Percentiles rank a stretch among this genome's conserved stretches.
Evolutionary conservation across 441 rosid genomes (phyloP).

Genomic region (Corymbia calophylla): DNA sequence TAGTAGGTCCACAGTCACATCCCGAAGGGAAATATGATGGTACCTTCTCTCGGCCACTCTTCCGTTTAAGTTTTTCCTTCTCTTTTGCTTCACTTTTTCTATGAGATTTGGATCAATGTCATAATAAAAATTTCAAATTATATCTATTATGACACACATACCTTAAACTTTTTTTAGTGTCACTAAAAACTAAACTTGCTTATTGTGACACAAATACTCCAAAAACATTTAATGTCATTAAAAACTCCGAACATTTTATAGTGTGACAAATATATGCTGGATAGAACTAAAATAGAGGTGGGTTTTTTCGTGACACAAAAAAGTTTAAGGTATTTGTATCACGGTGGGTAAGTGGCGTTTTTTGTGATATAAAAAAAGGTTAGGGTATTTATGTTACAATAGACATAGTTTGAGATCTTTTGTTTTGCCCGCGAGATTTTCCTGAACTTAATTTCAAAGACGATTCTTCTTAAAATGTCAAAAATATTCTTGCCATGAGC

Average conservation of each 20-base stretch:
- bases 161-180: too few species aligned
- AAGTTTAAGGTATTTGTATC: too few species aligned
- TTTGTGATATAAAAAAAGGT: too few species aligned
- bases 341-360: too few species aligned
- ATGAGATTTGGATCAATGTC: not conserved
- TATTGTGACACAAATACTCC: too few species aligned
- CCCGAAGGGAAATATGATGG: not conserved
- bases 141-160: too few species aligned
- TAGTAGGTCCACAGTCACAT: not conserved
- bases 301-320: too few species aligned
- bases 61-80: not conserved
- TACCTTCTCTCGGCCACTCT: not conserved
- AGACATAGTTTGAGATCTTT: too few species aligned
- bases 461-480: not conserved
- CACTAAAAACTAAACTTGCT: not conserved
- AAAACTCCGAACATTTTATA: not conserved
- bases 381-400: too few species aligned
- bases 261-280: not conserved
- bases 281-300: too few species aligned
- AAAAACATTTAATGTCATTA: too few species aligned
- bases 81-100: not conserved
- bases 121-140: accelerated
- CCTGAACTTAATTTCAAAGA: not conserved
- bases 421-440: not conserved
- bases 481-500: not conserved